Conservation (phyloP, 2,329 filamentous ascomycete species). For the Parafenestella ontariensis region DNA sequence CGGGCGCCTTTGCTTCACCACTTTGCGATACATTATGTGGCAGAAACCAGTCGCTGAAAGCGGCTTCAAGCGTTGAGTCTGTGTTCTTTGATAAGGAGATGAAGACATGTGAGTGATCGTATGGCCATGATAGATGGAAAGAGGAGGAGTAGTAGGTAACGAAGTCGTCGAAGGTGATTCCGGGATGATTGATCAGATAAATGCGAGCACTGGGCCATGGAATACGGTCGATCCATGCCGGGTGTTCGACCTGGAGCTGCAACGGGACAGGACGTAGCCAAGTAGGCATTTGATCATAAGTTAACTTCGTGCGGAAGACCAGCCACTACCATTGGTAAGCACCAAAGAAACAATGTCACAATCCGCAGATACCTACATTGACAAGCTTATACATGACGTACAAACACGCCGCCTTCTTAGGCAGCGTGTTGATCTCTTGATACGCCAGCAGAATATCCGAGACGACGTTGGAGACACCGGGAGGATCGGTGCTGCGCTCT, state of each 20-base stretch:
- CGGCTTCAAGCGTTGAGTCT: background rate
- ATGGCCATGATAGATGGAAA: conserved; percentile 29
- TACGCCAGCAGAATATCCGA: conserved; percentile 24
- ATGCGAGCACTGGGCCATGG: conserved; percentile 29
- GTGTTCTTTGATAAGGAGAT: conserved; percentile 8
- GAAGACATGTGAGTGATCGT: conserved; percentile 28
- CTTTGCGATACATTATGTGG: background rate
- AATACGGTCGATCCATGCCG: conserved; percentile 33
- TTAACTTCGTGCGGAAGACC: conserved; percentile 23
- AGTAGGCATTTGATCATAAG: conserved; percentile 28
- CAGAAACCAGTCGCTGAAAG: background rate
- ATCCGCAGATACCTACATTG: conserved; percentile 11
- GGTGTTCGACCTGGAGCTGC: conserved; percentile 26
- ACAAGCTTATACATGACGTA: conserved; percentile 34
- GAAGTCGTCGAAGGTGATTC: conserved; percentile 32
- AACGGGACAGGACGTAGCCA: conserved; percentile 28
- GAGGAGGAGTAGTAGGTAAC: conserved; percentile 26
- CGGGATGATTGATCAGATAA: conserved; percentile 29
- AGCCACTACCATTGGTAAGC: conserved; percentile 18
- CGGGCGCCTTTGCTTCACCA: conserved; percentile 1
- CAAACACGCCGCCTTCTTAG: conserved; percentile 30
- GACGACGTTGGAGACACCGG: conserved; percentile 19
- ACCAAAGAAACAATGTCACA: too few species aligned
- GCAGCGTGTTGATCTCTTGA: conserved; percentile 29
- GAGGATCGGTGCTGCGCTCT: conserved; percentile 20